Base-by-base conservation (phyloP, 805 yeast genomes). In the Maudiozyma turicensis region DNA sequence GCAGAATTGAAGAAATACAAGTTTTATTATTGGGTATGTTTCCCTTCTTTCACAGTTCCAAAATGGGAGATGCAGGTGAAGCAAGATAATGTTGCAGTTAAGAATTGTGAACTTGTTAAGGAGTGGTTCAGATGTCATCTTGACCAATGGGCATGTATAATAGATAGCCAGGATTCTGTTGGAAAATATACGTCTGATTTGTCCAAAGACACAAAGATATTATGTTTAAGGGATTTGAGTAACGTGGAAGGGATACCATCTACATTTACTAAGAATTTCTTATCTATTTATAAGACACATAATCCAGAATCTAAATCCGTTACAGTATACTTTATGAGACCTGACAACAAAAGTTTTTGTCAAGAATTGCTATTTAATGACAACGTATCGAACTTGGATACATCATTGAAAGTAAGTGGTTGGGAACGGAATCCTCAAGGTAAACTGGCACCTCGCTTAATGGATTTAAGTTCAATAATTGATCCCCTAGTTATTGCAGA, bases 1-100 rank as follows among this genome's bases (percentile, higher is more conserved):
- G 84, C 95, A 0, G 99, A 93, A 65, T 74, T 93, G 61, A 93
- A 93, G 64, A 87, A 85, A 67, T 90, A 85, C 70, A 81, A 77
- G 59, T 91, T 84, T 61, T 84, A 77, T 59, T 90, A 93, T 66
- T 95, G 99, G 99, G 76, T 86, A 54, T 84, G 87, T 13, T 80
- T 80, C 53, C 97, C 99, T 0, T 68, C 77, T 1, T 63, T 87
- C 34, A 72, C 72, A 8, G 46, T 46, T 6, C 47, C 52, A 6
- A 40, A 44, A 10, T 50, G 55, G 15, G 34, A 29, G 6, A 51
- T 63, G 34, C 28, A 20, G 2, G 10, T 46, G 3, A 31, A 39
- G 2, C 13, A 20, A 29, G 39, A 52, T 8, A 33, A 46, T 8
- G 13, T 44, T 5, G 37, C 47, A 3, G 37, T 44, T 11, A 10